Evolutionary conservation across 148 eudicot genomes (phyloP), one percentile per base, ranked within the genome.

Genomic region (Rhododendron griersonianum): DNA sequence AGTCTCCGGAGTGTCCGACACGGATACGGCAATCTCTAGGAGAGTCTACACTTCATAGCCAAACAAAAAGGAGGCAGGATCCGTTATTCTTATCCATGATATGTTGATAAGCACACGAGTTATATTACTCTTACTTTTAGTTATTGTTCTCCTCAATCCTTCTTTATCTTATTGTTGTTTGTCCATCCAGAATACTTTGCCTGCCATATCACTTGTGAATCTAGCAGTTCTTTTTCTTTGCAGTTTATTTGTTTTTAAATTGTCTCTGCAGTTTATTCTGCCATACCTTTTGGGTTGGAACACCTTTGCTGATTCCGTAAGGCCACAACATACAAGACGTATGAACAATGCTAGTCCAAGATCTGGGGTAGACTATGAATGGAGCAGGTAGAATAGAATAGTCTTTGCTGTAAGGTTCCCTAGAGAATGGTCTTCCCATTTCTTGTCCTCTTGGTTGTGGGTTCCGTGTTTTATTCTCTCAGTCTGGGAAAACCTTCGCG

Each of bases 281-380:
- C 99, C 99, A 47, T 93, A 95, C 90, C 93, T 97, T 21, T 51
- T 97, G 75, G 99, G 99, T 6, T 97, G 99, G 99, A 88, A 95
- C 81, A 87, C 91, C 86, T 95, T 92, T 89, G 98, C 91, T 14
- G 87, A 91, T 86, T 89, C 96, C 65, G 87, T 92, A 71, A 91
- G 81, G 76, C 94, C 98, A 10, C 95, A 92, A 81, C 93, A 92
- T 65, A 71, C 86, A 69, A 88, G 79, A 63, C 91, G 89, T 55
- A 61, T 50, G 4, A 95, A 92, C 92, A 92, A 86, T 53, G 82
- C 91, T 53, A 94, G 87, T 89, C 76, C 94, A 45, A 90, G 94
- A 83, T 86, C 90, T 84, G 91, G 92, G 3, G 89, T 82, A 19
- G 96, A 95, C 51, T 88, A 83, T 78, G 99, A 96, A 89, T 97